These are phyloP conservation scores for Carpinus fangiana DNA, from an alignment of 306 rosid genomes.

Conservation along the genomic window DNA sequence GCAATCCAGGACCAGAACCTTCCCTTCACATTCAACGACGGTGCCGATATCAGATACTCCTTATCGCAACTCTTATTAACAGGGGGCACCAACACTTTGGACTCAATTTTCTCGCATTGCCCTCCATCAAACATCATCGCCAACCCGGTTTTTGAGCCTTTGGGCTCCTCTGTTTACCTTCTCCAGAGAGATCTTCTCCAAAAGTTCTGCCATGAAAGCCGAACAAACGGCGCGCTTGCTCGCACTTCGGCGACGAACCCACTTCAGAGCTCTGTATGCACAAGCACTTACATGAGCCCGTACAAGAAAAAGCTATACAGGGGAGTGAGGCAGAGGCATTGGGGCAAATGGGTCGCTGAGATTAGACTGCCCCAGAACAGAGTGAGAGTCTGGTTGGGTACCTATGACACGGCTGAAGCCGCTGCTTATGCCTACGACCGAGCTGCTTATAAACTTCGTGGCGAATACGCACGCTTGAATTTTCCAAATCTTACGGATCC, in stretches of 20 bases:
- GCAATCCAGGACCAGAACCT: constrained; percentile 31
- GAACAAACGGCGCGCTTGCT: constrained; percentile 16
- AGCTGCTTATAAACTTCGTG: constrained; percentile 92
- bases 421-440: constrained; percentile 97
- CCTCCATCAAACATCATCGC: constrained; percentile 17
- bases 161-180: constrained; percentile 79
- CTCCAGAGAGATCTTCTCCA: constrained; percentile 78
- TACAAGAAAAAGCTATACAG: constrained; percentile 78
- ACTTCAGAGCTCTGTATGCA: constrained; percentile 12
- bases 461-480: constrained; percentile 91
- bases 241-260: constrained; percentile 18
- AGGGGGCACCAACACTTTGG: constrained; percentile 69
- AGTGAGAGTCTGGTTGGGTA: constrained; percentile 96
- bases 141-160: constrained; percentile 33
- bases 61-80: constrained; percentile 65
- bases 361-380: constrained; percentile 95
- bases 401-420: constrained; percentile 88
- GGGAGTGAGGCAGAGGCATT: constrained; percentile 98
- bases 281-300: constrained; percentile 26
- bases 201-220: constrained; percentile 56
- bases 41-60: constrained; percentile 50
- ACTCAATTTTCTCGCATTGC: constrained; percentile 75
- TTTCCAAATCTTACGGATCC: constrained; percentile 85
- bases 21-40: constrained; percentile 25
- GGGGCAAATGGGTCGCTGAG: constrained; percentile 99